phyloP scores from a whole-genome alignment of 371 early-diverging fungal genomes.

The Syncephalastrum monosporum region DNA sequence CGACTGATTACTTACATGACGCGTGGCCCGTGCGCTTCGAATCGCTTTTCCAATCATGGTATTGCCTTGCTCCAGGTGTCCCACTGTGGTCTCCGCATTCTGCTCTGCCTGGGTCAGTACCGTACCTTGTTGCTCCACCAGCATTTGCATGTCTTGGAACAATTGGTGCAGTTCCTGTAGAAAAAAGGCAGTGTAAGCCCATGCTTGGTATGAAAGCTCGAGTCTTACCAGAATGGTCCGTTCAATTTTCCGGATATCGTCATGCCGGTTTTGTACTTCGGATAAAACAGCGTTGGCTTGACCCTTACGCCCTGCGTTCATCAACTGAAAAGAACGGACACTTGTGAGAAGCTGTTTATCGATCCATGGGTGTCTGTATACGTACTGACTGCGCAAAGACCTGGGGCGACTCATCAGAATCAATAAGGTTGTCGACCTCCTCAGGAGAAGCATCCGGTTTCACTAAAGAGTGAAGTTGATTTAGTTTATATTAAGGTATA shows the following conservation, averaged over 20 bases:
- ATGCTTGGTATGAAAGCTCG: too few relatives aligned
- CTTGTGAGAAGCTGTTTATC: neutral
- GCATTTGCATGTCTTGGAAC: conserved; percentile 72
- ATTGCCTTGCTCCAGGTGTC: conserved; percentile 65
- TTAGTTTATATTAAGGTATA: neutral
- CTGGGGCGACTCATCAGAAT: conserved; percentile 64
- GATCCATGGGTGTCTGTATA: neutral
- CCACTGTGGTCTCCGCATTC: conserved; percentile 58
- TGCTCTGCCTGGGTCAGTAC: conserved; percentile 66
- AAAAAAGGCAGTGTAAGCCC: too few relatives aligned
- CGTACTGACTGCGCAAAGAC: conserved; percentile 80
- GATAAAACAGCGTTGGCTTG: conserved; percentile 70
- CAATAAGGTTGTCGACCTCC: conserved; percentile 72
- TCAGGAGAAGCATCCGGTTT: conserved; percentile 75
- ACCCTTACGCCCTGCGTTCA: conserved; percentile 65
- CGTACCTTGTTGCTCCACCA: conserved; percentile 77
- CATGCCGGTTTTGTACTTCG: conserved; percentile 76
- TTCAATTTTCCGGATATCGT: conserved; percentile 79
- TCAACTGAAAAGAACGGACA: conserved; percentile 37
- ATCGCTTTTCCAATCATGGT: conserved; percentile 65
- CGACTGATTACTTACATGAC: conserved; percentile 48
- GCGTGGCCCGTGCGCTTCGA: conserved; percentile 60
- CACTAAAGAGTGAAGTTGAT: conserved; percentile 34
- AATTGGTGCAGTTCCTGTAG: conserved; percentile 19
- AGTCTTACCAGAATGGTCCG: conserved; percentile 61